These are phyloP conservation scores for Nectriaceae sp. DNA, from an alignment of 2,329 filamentous ascomycete species.

Conservation along the genomic window DNA sequence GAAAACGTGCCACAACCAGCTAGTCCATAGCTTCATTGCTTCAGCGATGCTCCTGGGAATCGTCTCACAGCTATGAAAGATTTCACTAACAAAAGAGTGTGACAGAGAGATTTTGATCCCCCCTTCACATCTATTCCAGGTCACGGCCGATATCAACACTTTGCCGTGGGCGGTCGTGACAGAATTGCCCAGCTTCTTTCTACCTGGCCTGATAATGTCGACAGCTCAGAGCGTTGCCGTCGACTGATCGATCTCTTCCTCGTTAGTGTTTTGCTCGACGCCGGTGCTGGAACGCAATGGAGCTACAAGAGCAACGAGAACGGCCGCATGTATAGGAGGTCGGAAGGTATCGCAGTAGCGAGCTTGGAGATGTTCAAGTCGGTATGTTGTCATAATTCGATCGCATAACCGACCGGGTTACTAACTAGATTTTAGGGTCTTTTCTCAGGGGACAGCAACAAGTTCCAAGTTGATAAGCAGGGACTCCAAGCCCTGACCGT, in stretches of 20 bases:
- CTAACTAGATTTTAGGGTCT: slow-evolving; percentile 56
- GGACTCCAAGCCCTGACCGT: slow-evolving; percentile 75
- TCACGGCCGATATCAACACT: slow-evolving; percentile 86
- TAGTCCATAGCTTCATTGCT: background rate
- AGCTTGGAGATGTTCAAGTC: slow-evolving; percentile 90
- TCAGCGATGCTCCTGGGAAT: background rate
- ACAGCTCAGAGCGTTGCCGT: slow-evolving; percentile 72
- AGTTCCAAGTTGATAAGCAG: slow-evolving; percentile 85
- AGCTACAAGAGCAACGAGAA: slow-evolving; percentile 91
- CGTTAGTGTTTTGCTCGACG: slow-evolving; percentile 79
- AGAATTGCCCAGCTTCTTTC: slow-evolving; percentile 70
- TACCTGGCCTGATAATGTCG: slow-evolving; percentile 68
- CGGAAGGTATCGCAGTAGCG: slow-evolving; percentile 81
- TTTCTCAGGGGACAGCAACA: slow-evolving; percentile 85
- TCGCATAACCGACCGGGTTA: slow-evolving; percentile 3
- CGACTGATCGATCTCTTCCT: slow-evolving; percentile 78
- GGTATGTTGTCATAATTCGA: slow-evolving; percentile 37
- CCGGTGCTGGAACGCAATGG: slow-evolving; percentile 89
- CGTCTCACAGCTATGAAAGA: too few relatives aligned
- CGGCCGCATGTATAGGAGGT: slow-evolving; percentile 77
- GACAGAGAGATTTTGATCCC: slow-evolving; percentile 56
- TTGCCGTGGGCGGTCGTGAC: slow-evolving; percentile 76
- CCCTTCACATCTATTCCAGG: slow-evolving; percentile 70
- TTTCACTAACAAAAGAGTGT: slow-evolving; percentile 11
- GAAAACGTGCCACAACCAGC: background rate